These are phyloP conservation scores for Sporobolomyces phaffii DNA, from an alignment of 768 basidiomycete species.

Conservation along the genomic window DNA sequence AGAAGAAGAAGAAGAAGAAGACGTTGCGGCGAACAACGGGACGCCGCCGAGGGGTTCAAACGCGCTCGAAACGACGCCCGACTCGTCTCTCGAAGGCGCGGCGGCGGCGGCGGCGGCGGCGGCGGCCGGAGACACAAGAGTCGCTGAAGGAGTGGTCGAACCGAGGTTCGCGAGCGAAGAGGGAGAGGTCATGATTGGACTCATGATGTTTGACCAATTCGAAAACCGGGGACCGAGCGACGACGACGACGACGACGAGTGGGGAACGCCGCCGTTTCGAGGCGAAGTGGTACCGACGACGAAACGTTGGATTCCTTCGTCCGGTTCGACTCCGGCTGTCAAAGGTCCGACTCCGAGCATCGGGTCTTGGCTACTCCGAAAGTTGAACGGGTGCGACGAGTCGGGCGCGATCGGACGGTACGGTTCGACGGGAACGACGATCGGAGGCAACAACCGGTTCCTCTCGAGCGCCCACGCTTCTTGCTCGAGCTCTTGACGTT, in stretches of 20 bases:
- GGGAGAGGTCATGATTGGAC: not conserved
- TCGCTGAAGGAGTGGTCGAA: not conserved
- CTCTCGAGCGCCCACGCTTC: no score
- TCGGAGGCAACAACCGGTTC: not conserved
- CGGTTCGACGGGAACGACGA: slow-evolving; percentile 11
- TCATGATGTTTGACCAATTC: not conserved
- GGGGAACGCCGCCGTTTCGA: no score
- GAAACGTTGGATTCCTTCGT: no score
- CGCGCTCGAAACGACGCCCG: no score
- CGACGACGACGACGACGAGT: no score
- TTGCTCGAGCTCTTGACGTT: not conserved
- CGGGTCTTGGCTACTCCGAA: not conserved
- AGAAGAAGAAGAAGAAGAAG: not conserved
- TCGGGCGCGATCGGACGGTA: slow-evolving; percentile 9
- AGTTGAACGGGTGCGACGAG: no score
- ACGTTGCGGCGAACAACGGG: not conserved
- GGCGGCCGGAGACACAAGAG: not conserved
- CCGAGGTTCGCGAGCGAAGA: no score
- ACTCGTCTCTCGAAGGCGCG: not conserved
- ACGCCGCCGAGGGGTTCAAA: no score
- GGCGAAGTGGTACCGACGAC: no score
- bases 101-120: not conserved
- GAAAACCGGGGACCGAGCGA: no score
- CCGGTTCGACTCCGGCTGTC: no score
- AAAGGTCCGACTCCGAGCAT: not conserved